Percentiles rank a stretch among this genome's conserved stretches.
Evolutionary conservation across 768 basidiomycete species (phyloP).

Genomic region (Lactarius sanguifluus): DNA sequence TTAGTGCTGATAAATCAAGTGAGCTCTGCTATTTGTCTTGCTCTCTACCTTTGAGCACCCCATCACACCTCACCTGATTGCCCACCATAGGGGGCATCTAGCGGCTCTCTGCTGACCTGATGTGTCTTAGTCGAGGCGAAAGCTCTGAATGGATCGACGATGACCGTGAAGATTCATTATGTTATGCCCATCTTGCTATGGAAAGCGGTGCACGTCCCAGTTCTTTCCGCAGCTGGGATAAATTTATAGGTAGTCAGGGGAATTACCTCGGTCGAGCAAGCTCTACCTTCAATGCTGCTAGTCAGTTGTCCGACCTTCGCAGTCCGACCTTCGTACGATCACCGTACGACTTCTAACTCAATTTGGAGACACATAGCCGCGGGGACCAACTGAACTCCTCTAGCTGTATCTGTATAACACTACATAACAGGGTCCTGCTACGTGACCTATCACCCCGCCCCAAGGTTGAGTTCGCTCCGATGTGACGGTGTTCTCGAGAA

Average conservation of each 20-base stretch:
- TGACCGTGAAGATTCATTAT: background rate
- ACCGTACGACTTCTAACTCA: background rate
- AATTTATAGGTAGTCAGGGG: background rate
- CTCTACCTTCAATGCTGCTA: background rate
- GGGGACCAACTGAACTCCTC: background rate
- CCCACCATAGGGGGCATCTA: background rate
- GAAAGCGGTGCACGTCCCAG: background rate
- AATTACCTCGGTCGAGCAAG: background rate
- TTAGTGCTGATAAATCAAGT: background rate
- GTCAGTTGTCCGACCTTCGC: background rate
- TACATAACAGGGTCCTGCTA: background rate
- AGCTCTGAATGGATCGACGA: background rate
- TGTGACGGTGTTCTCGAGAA: constrained; percentile 24
- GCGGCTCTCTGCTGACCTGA: background rate
- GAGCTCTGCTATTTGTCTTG: background rate
- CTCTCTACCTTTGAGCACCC: background rate
- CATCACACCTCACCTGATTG: background rate
- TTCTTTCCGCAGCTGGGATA: background rate
- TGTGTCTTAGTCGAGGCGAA: background rate
- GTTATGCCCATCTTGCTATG: background rate
- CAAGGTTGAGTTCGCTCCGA: constrained; percentile 21
- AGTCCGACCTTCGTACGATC: background rate
- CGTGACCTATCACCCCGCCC: constrained; percentile 7
- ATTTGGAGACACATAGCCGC: background rate
- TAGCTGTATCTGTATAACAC: background rate